Base-by-base conservation (phyloP, 1,139 yeast genomes). In the Yamadazyma trypodendri region DNA sequence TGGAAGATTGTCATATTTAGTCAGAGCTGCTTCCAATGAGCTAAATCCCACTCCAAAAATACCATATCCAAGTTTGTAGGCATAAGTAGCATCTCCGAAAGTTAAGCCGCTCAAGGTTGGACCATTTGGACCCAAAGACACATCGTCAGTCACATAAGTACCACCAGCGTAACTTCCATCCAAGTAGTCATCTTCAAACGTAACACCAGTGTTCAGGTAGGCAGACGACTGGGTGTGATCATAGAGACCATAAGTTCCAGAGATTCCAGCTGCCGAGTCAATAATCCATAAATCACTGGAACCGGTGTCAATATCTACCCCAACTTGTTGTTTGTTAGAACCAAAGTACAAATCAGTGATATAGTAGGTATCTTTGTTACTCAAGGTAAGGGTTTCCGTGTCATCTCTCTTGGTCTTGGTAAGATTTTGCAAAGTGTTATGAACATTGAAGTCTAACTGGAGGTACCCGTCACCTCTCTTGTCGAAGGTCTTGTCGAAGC, bases 141-240 rank as follows among this genome's bases (percentile, higher is more conserved):
- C 66, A 30, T 52, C 54, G 48, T 76, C 84, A 30, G 55, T 51
- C 15, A 79, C 81, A 81, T 78, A 75, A 39, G 65, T 55, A 31
- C 95, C 95, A 7, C 51, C 44, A 2, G 90, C 88, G 50, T 56
- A 65, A 18, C 86, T 68, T 8, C 58, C 54, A 55, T 85, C 95
- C 23, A 79, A 79, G 51, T 85, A 85, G 12, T 56, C 40, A 47
- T 83, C 81, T 35, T 35, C 17, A 45, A 70, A 71, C 1, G 51
- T 48, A 6, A 57, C 49, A 3, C 63, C 63, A 11, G 68, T 69
- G 37, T 57, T 54, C 13, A 50, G 60, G 45, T 72, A 69, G 4
- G 60, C 45, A 31, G 53, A 32, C 28, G 42, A 41, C 8, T 21
- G 7, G 3, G 34, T 17, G 21, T 27, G 30, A 28, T 41, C 40